phyloP scores from a whole-genome alignment of 371 early-diverging fungal genomes.

The Mortierella polycephala region DNA sequence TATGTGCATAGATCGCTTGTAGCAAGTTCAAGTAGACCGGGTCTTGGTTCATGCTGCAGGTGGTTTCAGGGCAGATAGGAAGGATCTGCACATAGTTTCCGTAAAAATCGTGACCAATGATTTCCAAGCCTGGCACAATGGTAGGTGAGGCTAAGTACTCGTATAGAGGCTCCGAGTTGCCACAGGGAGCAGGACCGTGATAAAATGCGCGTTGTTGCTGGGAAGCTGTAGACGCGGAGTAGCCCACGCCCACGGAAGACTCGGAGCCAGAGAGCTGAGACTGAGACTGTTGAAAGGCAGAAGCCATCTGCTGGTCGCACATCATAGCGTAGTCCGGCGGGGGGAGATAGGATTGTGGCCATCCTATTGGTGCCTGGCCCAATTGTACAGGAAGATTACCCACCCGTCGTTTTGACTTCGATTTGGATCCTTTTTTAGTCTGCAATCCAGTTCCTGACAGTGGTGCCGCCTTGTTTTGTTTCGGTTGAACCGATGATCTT shows the following conservation, averaged over 20 bases:
- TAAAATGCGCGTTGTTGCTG: conserved; percentile 12
- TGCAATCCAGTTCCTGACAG: conserved; percentile 8
- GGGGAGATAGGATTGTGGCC: not conserved
- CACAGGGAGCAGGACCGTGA: conserved; percentile 52
- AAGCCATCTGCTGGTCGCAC: conserved; percentile 13
- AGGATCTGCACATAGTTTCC: conserved; percentile 52
- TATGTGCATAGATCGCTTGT: conserved; percentile 52
- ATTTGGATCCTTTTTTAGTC: conserved; percentile 18
- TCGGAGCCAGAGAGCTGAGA: not conserved
- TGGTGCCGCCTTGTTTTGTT: not conserved
- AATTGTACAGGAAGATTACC: conserved; percentile 18
- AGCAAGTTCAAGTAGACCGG: conserved; percentile 45
- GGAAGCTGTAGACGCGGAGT: not conserved
- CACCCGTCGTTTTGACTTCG: conserved; percentile 19
- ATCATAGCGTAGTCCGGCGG: conserved; percentile 27
- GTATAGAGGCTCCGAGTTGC: conserved; percentile 46
- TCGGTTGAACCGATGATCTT: not conserved
- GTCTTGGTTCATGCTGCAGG: conserved; percentile 54
- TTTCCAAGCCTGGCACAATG: conserved; percentile 48
- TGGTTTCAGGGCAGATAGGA: conserved; percentile 54
- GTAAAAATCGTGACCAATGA: conserved; percentile 50
- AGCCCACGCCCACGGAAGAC: not conserved
- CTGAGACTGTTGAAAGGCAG: not conserved
- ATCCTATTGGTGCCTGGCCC: not conserved
- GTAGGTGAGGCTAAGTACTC: conserved; percentile 51